These are phyloP conservation scores for Gentiana dahurica DNA, from an alignment of 257 asterid species.

Conservation along the genomic window DNA sequence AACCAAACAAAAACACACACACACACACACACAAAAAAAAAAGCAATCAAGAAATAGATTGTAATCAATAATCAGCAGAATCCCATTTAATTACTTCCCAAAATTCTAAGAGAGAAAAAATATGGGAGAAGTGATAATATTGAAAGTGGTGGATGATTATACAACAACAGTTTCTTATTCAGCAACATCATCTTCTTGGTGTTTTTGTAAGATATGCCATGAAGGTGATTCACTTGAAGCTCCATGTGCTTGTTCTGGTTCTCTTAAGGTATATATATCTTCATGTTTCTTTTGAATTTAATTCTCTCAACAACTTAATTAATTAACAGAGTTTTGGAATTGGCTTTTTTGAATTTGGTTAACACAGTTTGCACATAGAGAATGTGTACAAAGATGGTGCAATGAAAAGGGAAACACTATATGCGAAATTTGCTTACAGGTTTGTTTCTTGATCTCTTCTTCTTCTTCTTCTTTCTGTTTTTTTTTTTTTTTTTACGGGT, in stretches of 20 bases:
- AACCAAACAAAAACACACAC: constrained; percentile 7
- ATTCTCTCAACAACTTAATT: too few species aligned
- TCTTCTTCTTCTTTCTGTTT: background rate
- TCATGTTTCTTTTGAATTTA: background rate
- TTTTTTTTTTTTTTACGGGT: too few species aligned
- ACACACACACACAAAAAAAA: constrained; percentile 7
- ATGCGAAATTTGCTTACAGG: constrained; percentile 94
- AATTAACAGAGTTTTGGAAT: background rate
- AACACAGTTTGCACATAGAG: constrained; percentile 86
- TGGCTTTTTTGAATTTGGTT: background rate
- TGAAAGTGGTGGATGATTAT: constrained; percentile 30
- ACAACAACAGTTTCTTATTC: constrained; percentile 5
- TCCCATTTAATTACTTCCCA: background rate
- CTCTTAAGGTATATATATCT: constrained; percentile 45
- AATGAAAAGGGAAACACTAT: constrained; percentile 72
- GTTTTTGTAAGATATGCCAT: constrained; percentile 77
- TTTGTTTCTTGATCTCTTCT: background rate
- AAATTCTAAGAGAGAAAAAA: background rate
- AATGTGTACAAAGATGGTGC: constrained; percentile 97
- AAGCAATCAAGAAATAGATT: background rate
- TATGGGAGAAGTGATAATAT: constrained; percentile 51
- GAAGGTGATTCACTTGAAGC: constrained; percentile 67
- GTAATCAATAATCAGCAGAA: background rate
- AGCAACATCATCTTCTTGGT: background rate
- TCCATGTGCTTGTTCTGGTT: constrained; percentile 94